Conservation (phyloP, 208 protist genomes). For the Acanthamoeba sp. region DNA sequence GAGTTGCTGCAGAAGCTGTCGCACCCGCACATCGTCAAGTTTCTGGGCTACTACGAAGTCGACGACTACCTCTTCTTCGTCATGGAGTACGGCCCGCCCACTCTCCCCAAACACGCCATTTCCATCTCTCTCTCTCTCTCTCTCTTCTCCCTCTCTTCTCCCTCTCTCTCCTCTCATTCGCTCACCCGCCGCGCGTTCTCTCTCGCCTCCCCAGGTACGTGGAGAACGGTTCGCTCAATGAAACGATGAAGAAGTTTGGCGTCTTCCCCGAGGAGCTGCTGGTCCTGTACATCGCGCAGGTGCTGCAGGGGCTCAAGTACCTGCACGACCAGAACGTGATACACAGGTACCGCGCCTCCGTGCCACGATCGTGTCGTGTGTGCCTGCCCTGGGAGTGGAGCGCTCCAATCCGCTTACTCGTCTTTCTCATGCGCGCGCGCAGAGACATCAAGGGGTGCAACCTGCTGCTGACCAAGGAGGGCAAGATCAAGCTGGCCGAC, state of each 20-base stretch:
- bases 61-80: slow-evolving; percentile 71
- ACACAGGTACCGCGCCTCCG: slow-evolving; percentile 81
- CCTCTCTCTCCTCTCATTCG: too few species aligned
- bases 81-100: slow-evolving; percentile 76
- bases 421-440: neutral
- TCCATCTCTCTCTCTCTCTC: neutral
- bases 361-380: too few species aligned
- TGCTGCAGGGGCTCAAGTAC: slow-evolving; percentile 92
- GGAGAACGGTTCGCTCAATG: slow-evolving; percentile 92
- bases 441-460: slow-evolving; percentile 86
- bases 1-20: slow-evolving; percentile 89
- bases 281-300: slow-evolving; percentile 91
- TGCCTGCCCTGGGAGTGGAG: neutral
- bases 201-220: slow-evolving; percentile 74
- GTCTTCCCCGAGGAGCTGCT: slow-evolving; percentile 92
- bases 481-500: slow-evolving; percentile 94
- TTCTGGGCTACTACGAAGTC: slow-evolving; percentile 86
- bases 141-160: neutral
- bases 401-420: neutral
- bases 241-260: slow-evolving; percentile 93
- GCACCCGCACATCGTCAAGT: slow-evolving; percentile 91
- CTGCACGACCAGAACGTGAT: slow-evolving; percentile 93
- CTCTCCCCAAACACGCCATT: slow-evolving; percentile 28
- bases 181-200: too few species aligned
- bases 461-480: slow-evolving; percentile 91